Base-by-base conservation (phyloP, 768 basidiomycete genomes). In the Lentinula aciculospora region DNA sequence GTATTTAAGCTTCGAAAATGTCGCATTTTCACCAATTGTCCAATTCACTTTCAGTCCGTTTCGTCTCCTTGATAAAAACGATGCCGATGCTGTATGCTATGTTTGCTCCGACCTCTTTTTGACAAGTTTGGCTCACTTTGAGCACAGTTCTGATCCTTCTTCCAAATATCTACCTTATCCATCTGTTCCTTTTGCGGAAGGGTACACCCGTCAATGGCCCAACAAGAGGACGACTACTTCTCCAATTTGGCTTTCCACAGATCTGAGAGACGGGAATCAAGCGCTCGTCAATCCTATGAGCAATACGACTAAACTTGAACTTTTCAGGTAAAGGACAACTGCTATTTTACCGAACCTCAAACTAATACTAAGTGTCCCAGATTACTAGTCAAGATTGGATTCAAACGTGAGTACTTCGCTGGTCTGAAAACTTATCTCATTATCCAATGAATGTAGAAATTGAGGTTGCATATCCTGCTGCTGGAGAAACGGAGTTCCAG, bases 251-350 rank as follows among this genome's bases (percentile, higher is more conserved):
- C 77, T 91, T 53, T 88, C 86, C 23, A 91, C 89, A 8, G 90
- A 92, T 72, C 79, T 92, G 45, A 79, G 90, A 40, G 91, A 92
- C 71, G 91, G 90, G 21, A 92, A 92, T 68, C 91, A 92, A 70
- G 82, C 85, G 58, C 81, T 92, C 28, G 87, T 86, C 23, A 91
- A 90, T 64, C 90, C 90, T 28, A 92, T 92, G 90, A 88, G 83
- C 10, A 82, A 86, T 61, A 77, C 82, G 39, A 77, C 77, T 54
- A 83, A 83, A 64, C 69, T 77, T 42, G 75, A 76, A 45, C 76
- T 83, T 67, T 82, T 82, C 69, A 66, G 72, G 66, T 74, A 73
- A 57, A 25, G 34, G n/a, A 44, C 19, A 49, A 12, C 36, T 12
- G 31, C 12, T 15, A 8, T 17, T 15, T 29, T 19, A 1, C 9